Conservation (phyloP, 2,329 filamentous ascomycete genomes). For the Eurotiales sp. region DNA sequence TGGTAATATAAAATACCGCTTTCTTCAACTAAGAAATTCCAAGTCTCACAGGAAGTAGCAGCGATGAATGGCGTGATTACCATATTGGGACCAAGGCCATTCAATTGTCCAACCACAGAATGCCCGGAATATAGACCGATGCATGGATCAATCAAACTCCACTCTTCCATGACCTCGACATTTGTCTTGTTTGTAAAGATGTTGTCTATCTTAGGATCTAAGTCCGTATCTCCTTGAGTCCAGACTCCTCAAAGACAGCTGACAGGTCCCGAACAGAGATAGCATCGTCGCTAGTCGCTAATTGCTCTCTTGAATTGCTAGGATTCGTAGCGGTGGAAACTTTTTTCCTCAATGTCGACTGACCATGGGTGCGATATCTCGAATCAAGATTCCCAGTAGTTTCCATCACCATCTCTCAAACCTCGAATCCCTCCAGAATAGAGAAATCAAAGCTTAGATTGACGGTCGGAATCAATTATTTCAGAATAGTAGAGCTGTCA, state of each 20-base stretch:
- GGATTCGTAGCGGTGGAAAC: slow-evolving; percentile 47
- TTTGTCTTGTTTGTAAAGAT: slow-evolving; percentile 54
- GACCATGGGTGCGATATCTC: slow-evolving; percentile 47
- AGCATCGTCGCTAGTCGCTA: slow-evolving; percentile 21
- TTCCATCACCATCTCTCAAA: slow-evolving; percentile 48
- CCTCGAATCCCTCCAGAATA: slow-evolving; percentile 49
- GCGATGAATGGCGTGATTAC: slow-evolving; percentile 52
- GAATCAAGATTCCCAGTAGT: slow-evolving; percentile 58
- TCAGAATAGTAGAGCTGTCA: slow-evolving; percentile 27
- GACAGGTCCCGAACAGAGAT: slow-evolving; percentile 27
- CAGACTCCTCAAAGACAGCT: slow-evolving; percentile 40
- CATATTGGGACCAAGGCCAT: slow-evolving; percentile 51
- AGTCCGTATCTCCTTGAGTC: slow-evolving; percentile 49
- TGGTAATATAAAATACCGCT: slow-evolving; percentile 43
- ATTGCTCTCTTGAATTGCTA: slow-evolving; percentile 33
- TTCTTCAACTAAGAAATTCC: slow-evolving; percentile 51
- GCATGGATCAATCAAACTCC: slow-evolving; percentile 57
- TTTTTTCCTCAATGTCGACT: slow-evolving; percentile 43
- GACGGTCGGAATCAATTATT: slow-evolving; percentile 43
- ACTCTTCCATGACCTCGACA: slow-evolving; percentile 47
- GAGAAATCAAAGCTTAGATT: slow-evolving; percentile 52
- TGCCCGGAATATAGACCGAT: slow-evolving; percentile 59
- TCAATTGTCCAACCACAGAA: slow-evolving; percentile 51
- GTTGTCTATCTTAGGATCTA: slow-evolving; percentile 62
- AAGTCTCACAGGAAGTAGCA: slow-evolving; percentile 52